Conservation (phyloP, 1,139 yeast genomes). For the Maudiozyma humilis region DNA sequence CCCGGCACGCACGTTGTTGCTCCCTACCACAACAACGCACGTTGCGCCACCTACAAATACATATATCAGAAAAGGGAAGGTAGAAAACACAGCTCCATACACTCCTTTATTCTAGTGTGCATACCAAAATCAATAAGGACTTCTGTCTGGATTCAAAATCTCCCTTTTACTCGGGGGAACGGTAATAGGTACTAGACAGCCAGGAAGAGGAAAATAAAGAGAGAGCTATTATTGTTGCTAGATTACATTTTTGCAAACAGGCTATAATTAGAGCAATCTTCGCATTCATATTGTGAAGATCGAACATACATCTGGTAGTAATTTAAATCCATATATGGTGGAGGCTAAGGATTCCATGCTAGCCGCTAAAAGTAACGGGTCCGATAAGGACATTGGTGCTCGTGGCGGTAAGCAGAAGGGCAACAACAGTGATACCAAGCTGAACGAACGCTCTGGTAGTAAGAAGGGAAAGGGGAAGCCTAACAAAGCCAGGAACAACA, state of each 20-base stretch:
- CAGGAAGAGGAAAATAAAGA: too few species aligned
- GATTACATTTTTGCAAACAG: too few species aligned
- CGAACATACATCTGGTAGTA: too few species aligned
- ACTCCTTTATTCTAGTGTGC: too few species aligned
- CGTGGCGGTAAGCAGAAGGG: neutral
- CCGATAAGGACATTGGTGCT: neutral
- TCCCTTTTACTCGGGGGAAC: neutral
- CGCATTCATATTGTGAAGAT: too few species aligned
- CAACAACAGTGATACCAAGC: neutral
- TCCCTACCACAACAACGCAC: neutral
- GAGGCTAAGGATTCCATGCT: neutral
- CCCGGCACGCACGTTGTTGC: neutral
- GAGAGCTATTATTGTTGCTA: too few species aligned
- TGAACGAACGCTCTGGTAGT: neutral
- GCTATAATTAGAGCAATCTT: too few species aligned
- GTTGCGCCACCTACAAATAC: too few species aligned
- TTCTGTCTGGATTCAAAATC: neutral
- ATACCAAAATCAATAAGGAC: too few species aligned
- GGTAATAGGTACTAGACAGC: neutral
- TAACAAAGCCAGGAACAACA: slow-evolving; percentile 1
- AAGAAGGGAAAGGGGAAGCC: neutral
- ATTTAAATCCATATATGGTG: neutral
- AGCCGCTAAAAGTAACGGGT: neutral
- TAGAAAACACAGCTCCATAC: too few species aligned
- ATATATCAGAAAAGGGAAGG: too few species aligned